These are phyloP conservation scores for Eucalyptus victrix DNA, from an alignment of 345 rosid species.

Conservation along the genomic window DNA sequence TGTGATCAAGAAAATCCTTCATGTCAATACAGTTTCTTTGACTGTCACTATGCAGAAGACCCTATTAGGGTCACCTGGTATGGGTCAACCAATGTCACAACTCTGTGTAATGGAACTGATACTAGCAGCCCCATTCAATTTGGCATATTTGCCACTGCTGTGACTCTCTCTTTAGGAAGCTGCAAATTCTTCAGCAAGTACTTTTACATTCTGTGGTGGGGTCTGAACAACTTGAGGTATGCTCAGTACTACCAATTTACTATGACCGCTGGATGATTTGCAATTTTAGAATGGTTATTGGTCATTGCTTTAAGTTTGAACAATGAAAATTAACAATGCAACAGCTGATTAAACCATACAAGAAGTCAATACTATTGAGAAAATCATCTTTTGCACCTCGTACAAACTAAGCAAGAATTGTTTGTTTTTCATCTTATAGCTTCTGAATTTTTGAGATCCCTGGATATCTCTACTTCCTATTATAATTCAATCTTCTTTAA, in stretches of 20 bases:
- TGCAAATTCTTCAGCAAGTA: constrained; percentile 15
- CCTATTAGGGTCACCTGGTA: constrained; percentile 2
- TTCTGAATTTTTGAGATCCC: background rate
- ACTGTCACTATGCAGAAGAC: constrained; percentile 4
- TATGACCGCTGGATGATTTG: background rate
- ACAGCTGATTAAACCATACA: background rate
- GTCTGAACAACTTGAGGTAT: constrained; percentile 31
- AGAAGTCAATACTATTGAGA: background rate
- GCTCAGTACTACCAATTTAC: background rate
- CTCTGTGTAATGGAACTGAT: constrained; percentile 4
- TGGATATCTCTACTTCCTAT: background rate
- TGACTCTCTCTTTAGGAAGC: background rate
- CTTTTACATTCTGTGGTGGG: constrained; percentile 34
- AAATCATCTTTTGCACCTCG: background rate
- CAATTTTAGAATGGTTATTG: background rate
- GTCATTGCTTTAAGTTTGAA: background rate
- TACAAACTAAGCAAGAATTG: background rate
- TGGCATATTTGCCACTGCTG: background rate
- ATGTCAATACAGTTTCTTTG: constrained; percentile 9
- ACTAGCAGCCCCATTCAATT: background rate
- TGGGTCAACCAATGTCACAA: constrained; percentile 4
- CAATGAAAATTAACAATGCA: background rate
- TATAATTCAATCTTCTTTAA: background rate
- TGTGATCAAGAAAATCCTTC: constrained; percentile 6
- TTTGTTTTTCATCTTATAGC: background rate